Conservation (phyloP, 169 alveolate species). For the Eimeria acervulina region DNA sequence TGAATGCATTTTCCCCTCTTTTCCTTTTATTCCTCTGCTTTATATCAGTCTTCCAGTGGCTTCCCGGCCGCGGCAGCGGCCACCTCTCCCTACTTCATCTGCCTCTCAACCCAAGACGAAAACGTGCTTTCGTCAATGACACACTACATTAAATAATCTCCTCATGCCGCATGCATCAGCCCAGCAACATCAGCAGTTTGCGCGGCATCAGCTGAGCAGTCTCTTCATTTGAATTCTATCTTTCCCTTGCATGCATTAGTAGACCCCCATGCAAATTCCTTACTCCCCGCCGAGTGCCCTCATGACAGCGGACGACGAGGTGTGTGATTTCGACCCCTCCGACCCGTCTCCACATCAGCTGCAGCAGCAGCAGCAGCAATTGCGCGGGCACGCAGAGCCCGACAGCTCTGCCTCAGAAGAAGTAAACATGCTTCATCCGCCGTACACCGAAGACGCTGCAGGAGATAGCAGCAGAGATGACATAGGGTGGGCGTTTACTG, state of each 20-base stretch:
- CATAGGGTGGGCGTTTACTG: not conserved
- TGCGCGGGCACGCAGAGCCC: not conserved
- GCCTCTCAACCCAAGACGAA: not conserved
- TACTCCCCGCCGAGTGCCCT: not conserved
- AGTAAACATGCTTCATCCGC: not conserved
- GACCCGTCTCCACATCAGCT: not conserved
- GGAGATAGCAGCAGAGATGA: not conserved
- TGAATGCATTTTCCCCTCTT: not conserved
- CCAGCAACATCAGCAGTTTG: not conserved
- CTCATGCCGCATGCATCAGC: constrained; percentile 17
- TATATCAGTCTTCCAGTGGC: not conserved
- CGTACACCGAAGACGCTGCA: not conserved
- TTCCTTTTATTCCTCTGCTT: not conserved
- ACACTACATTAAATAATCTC: not conserved
- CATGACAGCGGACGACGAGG: constrained; percentile 10
- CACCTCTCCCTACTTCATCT: not conserved
- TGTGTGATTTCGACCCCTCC: not conserved
- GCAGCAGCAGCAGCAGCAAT: constrained; percentile 3
- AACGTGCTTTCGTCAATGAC: not conserved
- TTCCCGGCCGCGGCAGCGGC: not conserved
- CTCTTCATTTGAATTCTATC: not conserved
- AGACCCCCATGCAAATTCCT: not conserved
- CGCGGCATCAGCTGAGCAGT: not conserved
- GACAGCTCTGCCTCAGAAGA: not conserved
- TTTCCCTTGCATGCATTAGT: not conserved